Base-by-base conservation (phyloP, 805 yeast species). In the Martiniozyma abietophila region DNA sequence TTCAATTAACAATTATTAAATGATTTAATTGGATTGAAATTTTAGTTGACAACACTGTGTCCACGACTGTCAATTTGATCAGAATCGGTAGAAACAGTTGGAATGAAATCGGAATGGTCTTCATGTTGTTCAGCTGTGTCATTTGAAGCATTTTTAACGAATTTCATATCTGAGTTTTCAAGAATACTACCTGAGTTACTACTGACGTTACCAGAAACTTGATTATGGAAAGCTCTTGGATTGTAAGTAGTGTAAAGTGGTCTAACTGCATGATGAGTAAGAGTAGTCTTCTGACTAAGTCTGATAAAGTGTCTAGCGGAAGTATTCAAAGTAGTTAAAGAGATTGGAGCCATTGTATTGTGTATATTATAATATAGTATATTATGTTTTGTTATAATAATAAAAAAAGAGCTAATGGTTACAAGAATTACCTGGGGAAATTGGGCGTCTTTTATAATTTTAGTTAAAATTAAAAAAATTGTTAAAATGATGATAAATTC, bases 121-220 rank as follows among this genome's bases (percentile, higher is more conserved):
- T 46, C 42, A 9, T 36, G 36, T 3, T 38, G 28, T 7, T 23
- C 25, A 1, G 31, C 31, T 3, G 31, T 18, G 6, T 35, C 25
- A 25, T 21, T 22, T 11, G 18, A 20, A 18, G 49, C 44, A 35
- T 49, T 51, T 36, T 53, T 47, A 30, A 53, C 52, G 34, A 39
- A 46, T 6, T 53, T 50, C 56, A 48, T 51, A 8, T 50, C 47
- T 21, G 47, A 43, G 10, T 46, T 46, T 24, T 51, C 50, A 18
- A 51, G 41, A 17, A 40, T 29, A 26, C 58, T 58, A 10, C 55
- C 56, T 3, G 59, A 57, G 34, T 51, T 54, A 42, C 48, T 54
- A 40, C 44, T 50, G 18, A 55, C 59, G 18, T 35, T 25, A 4
- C 43, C 19, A 11, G 40, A 25, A 5, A 27, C 25, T 35, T 45